Conservation (phyloP, 1,139 yeast species). For the Kodamaea derodonti region DNA sequence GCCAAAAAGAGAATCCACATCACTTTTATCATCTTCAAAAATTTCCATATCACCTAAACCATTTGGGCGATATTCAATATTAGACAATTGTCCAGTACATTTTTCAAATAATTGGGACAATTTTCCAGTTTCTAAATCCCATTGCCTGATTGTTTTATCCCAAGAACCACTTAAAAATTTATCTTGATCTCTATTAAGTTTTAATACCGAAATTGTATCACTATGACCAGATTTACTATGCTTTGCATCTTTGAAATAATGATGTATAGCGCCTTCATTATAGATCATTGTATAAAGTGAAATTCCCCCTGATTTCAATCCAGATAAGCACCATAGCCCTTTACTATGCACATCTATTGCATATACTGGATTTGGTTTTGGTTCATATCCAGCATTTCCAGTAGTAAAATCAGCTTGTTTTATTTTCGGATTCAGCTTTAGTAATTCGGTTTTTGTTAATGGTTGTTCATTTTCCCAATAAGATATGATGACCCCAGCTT, state of each 20-base stretch:
- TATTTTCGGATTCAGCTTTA: conserved; percentile 40
- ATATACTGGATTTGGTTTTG: conserved; percentile 77
- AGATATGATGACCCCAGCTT: conserved; percentile 76
- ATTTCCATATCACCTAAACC: conserved; percentile 39
- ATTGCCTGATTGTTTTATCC: conserved; percentile 74
- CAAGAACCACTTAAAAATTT: conserved; percentile 80
- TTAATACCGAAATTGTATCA: conserved; percentile 70
- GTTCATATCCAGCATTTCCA: conserved; percentile 53
- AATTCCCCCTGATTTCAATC: conserved; percentile 82
- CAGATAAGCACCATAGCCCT: conserved; percentile 82
- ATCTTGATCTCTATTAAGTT: conserved; percentile 58
- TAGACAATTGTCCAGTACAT: conserved; percentile 75
- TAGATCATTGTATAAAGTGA: conserved; percentile 78
- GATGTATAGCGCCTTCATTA: conserved; percentile 77
- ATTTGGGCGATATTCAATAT: conserved; percentile 72
- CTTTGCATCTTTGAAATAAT: conserved; percentile 48
- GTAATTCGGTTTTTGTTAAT: conserved; percentile 37
- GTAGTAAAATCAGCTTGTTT: conserved; percentile 40
- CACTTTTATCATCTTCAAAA: conserved; percentile 34
- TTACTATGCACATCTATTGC: conserved; percentile 80
- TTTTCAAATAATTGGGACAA: conserved; percentile 45
- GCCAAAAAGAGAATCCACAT: conserved; percentile 78
- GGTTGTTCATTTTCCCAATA: conserved; percentile 98
- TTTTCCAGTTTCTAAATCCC: conserved; percentile 84
- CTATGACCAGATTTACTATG: conserved; percentile 45